Evolutionary conservation across 768 basidiomycete species (phyloP), one percentile per base, ranked within the genome.

Genomic region (Xerocomus potaroensis): DNA sequence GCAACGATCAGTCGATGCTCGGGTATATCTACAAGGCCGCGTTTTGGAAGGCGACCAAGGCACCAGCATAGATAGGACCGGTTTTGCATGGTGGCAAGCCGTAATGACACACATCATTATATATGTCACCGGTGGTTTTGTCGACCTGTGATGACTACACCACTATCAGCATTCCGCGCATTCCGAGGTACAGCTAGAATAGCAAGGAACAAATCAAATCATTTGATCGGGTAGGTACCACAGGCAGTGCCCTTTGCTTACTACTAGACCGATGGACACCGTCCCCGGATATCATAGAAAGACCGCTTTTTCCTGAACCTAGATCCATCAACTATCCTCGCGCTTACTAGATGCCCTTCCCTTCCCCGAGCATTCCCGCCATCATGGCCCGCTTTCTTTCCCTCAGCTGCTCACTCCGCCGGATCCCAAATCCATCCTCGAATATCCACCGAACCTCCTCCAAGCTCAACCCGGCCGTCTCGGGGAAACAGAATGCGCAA

Each of bases 11-110:
- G 53, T 83, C 81, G 8, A 87, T 96, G 86, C 73, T 98, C 12
- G 77, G 80, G 31, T 92, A 95, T 58, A 74, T 84, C 15, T 97
- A 97, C 63, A 80, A 87, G 37, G 74, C 90, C 1, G 80, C 80
- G 5, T 93, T 93, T 68, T 95, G 87, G 87, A 87, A 79, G 1
- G 90, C 87, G 10, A 79, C 67, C 24, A 81, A 79, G 45, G 46
- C 34, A 27, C 31, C 45, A 4, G n/a, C 16, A 12, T 37, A 23
- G 24, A 19, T 51, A 18, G 11, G 21, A 22, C 19, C 5, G 14
- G 4, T 8, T n/a, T n/a, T n/a, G n/a, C n/a, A n/a, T n/a, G n/a
- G n/a, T n/a, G n/a, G n/a, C n/a, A n/a, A n/a, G n/a, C 22, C 21
- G 36, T 37, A 22, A 14, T 22, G 18, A 27, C 26, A 27, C 26